Percentiles rank a stretch among this genome's conserved stretches.
Conservation (phyloP, 164 flowering plant species). For the Protea cynaroides region DNA sequence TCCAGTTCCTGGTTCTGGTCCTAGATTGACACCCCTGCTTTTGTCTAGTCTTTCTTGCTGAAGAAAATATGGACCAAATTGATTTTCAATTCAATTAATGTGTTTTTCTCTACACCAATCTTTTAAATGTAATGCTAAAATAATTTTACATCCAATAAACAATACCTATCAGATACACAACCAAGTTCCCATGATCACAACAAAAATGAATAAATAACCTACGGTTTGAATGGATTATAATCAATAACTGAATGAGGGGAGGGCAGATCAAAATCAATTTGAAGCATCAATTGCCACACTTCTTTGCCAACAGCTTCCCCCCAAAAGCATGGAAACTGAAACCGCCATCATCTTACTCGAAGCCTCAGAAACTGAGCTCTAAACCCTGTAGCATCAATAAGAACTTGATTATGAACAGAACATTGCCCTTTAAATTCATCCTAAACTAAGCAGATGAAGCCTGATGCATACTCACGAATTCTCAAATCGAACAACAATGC, state of each 20-base stretch:
- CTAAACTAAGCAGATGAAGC: not conserved
- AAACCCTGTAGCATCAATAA: not conserved
- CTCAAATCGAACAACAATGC: constrained; percentile 61
- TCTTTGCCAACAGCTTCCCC: not conserved
- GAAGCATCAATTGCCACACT: not conserved
- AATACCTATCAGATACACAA: not conserved
- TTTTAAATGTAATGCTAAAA: not conserved
- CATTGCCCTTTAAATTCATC: not conserved
- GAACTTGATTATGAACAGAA: not conserved
- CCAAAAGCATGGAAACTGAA: not conserved
- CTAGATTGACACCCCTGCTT: no score
- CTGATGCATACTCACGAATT: not conserved
- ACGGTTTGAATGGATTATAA: not conserved
- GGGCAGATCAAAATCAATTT: not conserved
- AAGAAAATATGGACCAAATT: no score
- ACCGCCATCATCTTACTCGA: not conserved
- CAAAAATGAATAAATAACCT: not conserved
- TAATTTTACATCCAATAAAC: not conserved
- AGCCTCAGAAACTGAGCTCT: not conserved
- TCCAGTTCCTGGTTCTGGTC: no score
- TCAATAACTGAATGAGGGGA: not conserved
- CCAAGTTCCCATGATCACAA: not conserved
- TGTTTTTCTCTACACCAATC: no score
- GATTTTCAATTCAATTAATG: no score
- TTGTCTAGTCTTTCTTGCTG: no score